These are phyloP conservation scores for Cotoneaster glaucophyllus DNA, from an alignment of 306 rosid genomes.

Conservation along the genomic window DNA sequence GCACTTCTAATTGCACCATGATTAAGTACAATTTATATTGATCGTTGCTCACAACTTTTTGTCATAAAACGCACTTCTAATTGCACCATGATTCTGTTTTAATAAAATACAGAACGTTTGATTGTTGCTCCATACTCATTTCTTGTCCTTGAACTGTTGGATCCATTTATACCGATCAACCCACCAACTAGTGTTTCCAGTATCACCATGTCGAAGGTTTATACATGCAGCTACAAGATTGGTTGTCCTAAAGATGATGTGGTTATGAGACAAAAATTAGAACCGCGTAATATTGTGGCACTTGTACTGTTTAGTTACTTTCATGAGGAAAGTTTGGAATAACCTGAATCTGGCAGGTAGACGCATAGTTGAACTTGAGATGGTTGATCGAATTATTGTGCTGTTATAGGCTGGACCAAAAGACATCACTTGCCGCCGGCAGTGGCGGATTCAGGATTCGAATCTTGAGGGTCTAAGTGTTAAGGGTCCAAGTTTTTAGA, in stretches of 20 bases:
- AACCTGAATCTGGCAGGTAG: constrained; percentile 60
- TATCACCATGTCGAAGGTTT: too few relatives aligned
- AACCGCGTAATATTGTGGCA: constrained; percentile 26
- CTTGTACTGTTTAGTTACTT: constrained; percentile 10
- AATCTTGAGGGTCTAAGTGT: too few relatives aligned
- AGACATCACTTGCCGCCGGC: too few relatives aligned
- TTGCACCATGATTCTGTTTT: too few relatives aligned
- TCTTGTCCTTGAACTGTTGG: constrained; percentile 83
- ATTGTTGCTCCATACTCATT: constrained; percentile 81
- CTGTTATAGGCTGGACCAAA: background rate
- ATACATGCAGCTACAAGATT: too few relatives aligned
- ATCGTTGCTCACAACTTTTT: too few relatives aligned
- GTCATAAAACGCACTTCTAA: too few relatives aligned
- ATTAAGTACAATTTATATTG: too few relatives aligned
- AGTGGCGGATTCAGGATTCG: too few relatives aligned
- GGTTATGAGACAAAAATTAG: constrained; percentile 67
- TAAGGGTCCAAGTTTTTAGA: too few relatives aligned
- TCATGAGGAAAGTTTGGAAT: constrained; percentile 45
- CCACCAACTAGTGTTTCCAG: constrained; percentile 89
- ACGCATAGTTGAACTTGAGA: constrained; percentile 31
- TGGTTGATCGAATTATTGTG: constrained; percentile 40
- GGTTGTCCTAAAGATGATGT: constrained; percentile 98
- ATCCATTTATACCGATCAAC: constrained; percentile 69
- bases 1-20: too few relatives aligned
- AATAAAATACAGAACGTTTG: constrained; percentile 37